Conservation (phyloP, 1,139 yeast species). For the Yamadazyma spencermartinsiae region DNA sequence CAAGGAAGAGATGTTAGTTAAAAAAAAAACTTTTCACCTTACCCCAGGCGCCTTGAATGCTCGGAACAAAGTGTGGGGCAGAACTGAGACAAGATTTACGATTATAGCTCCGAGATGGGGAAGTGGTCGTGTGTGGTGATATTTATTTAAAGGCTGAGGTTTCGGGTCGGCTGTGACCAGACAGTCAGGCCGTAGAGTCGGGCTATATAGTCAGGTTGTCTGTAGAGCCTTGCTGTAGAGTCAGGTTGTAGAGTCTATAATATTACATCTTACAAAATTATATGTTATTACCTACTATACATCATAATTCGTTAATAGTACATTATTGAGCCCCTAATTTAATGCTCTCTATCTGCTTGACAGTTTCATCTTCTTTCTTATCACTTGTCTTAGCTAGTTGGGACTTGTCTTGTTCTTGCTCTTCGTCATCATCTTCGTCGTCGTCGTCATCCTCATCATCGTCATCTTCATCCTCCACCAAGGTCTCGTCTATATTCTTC, state of each 20-base stretch:
- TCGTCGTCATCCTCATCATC: constrained; percentile 37
- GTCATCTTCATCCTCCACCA: constrained; percentile 32
- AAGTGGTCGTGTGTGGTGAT: no score
- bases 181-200: no score
- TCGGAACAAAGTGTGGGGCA: background rate
- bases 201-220: no score
- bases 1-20: background rate
- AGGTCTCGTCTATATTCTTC: constrained; percentile 42
- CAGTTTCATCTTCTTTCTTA: constrained; percentile 9
- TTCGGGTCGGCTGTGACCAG: no score
- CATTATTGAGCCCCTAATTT: background rate
- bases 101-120: no score
- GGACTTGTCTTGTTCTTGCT: constrained; percentile 42
- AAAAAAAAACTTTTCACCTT: background rate
- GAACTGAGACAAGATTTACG: background rate
- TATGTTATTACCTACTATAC: background rate
- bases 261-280: background rate
- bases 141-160: no score
- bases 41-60: no score
- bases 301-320: background rate
- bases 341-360: background rate
- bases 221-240: background rate
- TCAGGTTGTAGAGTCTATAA: no score
- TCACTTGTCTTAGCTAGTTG: constrained; percentile 43
- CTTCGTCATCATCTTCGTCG: constrained; percentile 47